Conservation (phyloP, 176 grass and related monocot species). For the Echinochloa phyllopogon region DNA sequence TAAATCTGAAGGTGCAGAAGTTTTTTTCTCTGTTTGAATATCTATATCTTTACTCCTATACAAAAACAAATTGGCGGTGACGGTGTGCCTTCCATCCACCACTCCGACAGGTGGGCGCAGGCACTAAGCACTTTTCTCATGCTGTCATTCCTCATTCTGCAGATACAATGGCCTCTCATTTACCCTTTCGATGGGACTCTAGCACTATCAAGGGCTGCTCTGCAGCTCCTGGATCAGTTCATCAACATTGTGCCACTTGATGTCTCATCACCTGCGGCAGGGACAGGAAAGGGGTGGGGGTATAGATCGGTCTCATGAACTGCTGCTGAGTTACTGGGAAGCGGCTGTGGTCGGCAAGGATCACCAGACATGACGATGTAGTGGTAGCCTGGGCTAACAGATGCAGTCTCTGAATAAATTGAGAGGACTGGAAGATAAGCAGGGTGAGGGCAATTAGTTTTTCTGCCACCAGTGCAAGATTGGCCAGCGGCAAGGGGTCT, state of each 20-base stretch:
- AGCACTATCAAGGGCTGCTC: neutral
- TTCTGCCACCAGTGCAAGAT: neutral
- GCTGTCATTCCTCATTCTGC: neutral
- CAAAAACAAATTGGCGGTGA: neutral
- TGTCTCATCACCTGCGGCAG: neutral
- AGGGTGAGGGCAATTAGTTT: neutral
- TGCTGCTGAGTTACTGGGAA: neutral
- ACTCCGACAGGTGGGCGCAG: neutral
- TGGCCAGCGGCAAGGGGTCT: neutral
- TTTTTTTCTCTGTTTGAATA: slow-evolving; percentile 19
- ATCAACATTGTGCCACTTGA: neutral
- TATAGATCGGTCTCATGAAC: neutral
- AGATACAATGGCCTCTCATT: neutral
- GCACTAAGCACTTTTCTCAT: neutral
- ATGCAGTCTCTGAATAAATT: neutral
- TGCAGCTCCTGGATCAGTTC: neutral
- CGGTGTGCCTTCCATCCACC: neutral
- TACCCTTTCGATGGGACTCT: neutral
- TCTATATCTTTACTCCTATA: neutral
- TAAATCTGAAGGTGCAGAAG: slow-evolving; percentile 34
- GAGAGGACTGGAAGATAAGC: neutral
- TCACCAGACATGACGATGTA: neutral
- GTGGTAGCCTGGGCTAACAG: neutral
- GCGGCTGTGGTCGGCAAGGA: neutral
- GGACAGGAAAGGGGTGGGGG: neutral